Evolutionary conservation across 129 eudicot genomes (phyloP).

Genomic region (Arctium minus): DNA sequence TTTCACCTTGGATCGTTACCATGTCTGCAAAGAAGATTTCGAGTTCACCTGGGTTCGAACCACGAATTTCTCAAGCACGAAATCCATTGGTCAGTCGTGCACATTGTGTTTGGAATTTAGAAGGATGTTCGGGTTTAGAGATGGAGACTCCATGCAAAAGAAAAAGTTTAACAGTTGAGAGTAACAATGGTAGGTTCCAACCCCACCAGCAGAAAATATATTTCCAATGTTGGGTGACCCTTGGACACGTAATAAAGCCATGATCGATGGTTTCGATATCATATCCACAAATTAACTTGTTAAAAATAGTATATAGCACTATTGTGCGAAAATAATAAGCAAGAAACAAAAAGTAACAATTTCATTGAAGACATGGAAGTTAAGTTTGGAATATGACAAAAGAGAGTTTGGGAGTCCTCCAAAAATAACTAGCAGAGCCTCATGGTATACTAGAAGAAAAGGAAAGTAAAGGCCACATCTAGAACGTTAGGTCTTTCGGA

Average conservation of each 20-base stretch:
- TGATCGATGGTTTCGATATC: too few relatives aligned
- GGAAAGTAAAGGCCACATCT: constrained; percentile 16
- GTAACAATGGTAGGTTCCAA: too few relatives aligned
- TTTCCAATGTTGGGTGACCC: too few relatives aligned
- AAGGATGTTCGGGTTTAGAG: constrained; percentile 27
- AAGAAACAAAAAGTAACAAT: neutral
- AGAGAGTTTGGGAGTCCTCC: constrained; percentile 2
- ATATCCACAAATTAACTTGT: too few relatives aligned
- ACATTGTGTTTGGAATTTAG: constrained; percentile 67
- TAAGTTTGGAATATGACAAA: constrained; percentile 15
- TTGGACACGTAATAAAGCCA: too few relatives aligned
- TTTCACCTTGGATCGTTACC: constrained; percentile 70
- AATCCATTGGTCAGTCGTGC: constrained; percentile 74
- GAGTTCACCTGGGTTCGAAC: constrained; percentile 90
- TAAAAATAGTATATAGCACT: too few relatives aligned
- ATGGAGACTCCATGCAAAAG: too few relatives aligned
- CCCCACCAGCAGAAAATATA: too few relatives aligned
- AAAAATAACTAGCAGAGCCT: constrained; percentile 10
- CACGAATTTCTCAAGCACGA: constrained; percentile 68
- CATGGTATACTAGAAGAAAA: constrained; percentile 16
- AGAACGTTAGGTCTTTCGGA: constrained; percentile 76
- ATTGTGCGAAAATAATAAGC: neutral
- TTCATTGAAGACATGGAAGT: neutral
- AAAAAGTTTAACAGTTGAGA: too few relatives aligned
- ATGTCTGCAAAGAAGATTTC: constrained; percentile 76